A percentile compares a stretch with the other conserved stretches of the same genome.
phyloP scores from a whole-genome alignment of 495 filamentous ascomycete genomes.

The Baudoinia panamericana region DNA sequence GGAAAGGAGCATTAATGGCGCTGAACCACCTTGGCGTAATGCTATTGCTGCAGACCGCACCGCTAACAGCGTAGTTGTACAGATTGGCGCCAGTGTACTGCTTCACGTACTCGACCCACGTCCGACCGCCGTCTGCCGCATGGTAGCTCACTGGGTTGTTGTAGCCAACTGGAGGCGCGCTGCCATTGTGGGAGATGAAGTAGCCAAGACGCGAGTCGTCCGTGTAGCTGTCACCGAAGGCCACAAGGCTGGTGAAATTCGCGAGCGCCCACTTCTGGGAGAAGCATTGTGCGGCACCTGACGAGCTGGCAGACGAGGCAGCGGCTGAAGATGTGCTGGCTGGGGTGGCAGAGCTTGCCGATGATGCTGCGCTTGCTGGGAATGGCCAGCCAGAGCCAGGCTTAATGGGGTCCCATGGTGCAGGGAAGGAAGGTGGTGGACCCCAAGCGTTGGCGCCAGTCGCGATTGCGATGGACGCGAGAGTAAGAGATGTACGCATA shows the following conservation, averaged over 20 bases:
- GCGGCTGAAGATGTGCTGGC: too few species aligned
- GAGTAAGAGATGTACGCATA: too few species aligned
- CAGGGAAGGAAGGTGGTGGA: too few species aligned
- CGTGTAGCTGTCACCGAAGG: constrained; percentile 65
- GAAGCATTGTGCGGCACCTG: too few species aligned
- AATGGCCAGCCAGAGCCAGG: too few species aligned
- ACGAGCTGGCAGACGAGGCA: too few species aligned
- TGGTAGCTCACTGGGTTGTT: constrained; percentile 26
- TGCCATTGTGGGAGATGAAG: constrained; percentile 43
- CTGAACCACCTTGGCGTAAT: constrained; percentile 41
- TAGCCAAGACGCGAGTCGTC: constrained; percentile 54
- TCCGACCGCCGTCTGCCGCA: constrained; percentile 50
- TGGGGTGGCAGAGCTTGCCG: too few species aligned
- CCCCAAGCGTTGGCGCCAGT: too few species aligned
- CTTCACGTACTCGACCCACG: constrained; percentile 53
- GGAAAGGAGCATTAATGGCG: constrained; percentile 41
- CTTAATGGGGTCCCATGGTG: too few species aligned
- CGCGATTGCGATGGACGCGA: too few species aligned
- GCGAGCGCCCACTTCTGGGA: constrained; percentile 26
- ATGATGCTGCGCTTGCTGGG: too few species aligned
- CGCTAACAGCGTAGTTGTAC: constrained; percentile 61
- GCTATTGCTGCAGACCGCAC: constrained; percentile 57
- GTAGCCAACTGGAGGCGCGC: constrained; percentile 48
- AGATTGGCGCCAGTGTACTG: constrained; percentile 41
- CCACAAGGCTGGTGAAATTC: constrained; percentile 40